Evolutionary conservation across 2,329 filamentous ascomycete species (phyloP).

Genomic region (Thelonectria olida): DNA sequence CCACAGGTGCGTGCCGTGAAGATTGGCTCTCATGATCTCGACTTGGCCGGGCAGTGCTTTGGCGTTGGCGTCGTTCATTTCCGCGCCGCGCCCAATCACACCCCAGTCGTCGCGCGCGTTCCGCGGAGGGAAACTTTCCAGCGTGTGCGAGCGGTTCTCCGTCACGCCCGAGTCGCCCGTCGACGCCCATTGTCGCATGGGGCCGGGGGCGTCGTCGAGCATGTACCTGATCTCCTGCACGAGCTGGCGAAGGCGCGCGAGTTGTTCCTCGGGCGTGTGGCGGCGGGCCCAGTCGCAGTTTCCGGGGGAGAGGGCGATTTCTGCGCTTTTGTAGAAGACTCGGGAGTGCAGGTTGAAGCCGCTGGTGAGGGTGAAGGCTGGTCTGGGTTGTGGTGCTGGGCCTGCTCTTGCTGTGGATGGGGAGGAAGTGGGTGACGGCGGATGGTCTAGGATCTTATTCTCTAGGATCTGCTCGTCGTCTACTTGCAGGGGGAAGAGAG

Average conservation of each 20-base stretch:
- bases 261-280: slow-evolving; percentile 9
- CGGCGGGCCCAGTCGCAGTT: slow-evolving; percentile 24
- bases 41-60: slow-evolving; percentile 24
- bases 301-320: slow-evolving; percentile 26
- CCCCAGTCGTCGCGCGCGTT: neutral
- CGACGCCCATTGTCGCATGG: slow-evolving; percentile 23
- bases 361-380: slow-evolving; percentile 35
- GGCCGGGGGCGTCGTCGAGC: slow-evolving; percentile 38
- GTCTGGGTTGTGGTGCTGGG: neutral
- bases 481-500: slow-evolving; percentile 43
- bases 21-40: slow-evolving; percentile 44
- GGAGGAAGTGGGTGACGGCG: slow-evolving; percentile 12
- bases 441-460: slow-evolving; percentile 11
- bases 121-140: neutral
- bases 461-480: slow-evolving; percentile 46
- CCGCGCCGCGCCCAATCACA: neutral
- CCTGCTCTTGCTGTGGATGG: neutral
- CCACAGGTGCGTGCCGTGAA: slow-evolving; percentile 50
- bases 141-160: slow-evolving; percentile 1
- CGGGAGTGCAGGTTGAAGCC: slow-evolving; percentile 43
- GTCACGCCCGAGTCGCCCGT: neutral
- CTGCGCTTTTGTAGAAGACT: slow-evolving; percentile 36
- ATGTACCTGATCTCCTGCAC: slow-evolving; percentile 43
- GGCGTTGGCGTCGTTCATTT: slow-evolving; percentile 6
- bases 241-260: slow-evolving; percentile 35